Evolutionary conservation across 352 stramenopile species (phyloP).

Genomic region (Aphanomyces euteiches): DNA sequence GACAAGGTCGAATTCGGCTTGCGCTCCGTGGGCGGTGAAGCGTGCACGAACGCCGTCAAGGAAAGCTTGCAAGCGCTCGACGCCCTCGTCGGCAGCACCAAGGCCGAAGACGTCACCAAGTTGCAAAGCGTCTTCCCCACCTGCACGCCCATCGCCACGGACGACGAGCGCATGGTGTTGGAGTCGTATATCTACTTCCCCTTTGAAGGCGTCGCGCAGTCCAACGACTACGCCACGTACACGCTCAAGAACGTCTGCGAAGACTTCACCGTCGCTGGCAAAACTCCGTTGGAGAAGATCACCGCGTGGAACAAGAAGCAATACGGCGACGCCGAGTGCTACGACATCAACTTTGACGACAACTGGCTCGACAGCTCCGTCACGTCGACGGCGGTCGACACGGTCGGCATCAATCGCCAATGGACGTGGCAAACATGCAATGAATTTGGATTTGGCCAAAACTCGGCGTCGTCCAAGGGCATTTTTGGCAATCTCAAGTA

Average conservation of each 20-base stretch:
- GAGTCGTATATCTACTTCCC: slow-evolving; percentile 10
- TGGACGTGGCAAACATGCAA: slow-evolving; percentile 60
- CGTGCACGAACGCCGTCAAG: slow-evolving; percentile 58
- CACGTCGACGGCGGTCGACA: slow-evolving; percentile 62
- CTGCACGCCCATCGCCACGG: slow-evolving; percentile 13
- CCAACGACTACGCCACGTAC: slow-evolving; percentile 21
- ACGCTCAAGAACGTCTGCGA: slow-evolving; percentile 2
- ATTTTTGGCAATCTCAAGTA: slow-evolving; percentile 59
- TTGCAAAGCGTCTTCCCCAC: slow-evolving; percentile 26
- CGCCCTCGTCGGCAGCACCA: slow-evolving; percentile 15
- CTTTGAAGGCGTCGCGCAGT: slow-evolving; percentile 16
- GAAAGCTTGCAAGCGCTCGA: slow-evolving; percentile 43
- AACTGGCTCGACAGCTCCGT: slow-evolving; percentile 40
- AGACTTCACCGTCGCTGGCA: background rate
- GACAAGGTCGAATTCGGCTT: slow-evolving; percentile 74
- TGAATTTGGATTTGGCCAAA: slow-evolving; percentile 85
- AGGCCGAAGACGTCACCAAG: slow-evolving; percentile 21
- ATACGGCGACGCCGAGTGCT: slow-evolving; percentile 40
- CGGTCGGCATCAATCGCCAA: slow-evolving; percentile 45
- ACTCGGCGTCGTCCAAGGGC: slow-evolving; percentile 34
- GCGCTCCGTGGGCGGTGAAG: slow-evolving; percentile 53
- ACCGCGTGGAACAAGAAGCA: background rate
- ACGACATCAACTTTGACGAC: slow-evolving; percentile 2
- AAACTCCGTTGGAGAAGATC: slow-evolving; percentile 26
- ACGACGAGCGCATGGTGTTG: slow-evolving; percentile 23